Evolutionary conservation across 1,139 yeast genomes (phyloP), one percentile per base, ranked within the genome.

Genomic region (Pichia sp.): DNA sequence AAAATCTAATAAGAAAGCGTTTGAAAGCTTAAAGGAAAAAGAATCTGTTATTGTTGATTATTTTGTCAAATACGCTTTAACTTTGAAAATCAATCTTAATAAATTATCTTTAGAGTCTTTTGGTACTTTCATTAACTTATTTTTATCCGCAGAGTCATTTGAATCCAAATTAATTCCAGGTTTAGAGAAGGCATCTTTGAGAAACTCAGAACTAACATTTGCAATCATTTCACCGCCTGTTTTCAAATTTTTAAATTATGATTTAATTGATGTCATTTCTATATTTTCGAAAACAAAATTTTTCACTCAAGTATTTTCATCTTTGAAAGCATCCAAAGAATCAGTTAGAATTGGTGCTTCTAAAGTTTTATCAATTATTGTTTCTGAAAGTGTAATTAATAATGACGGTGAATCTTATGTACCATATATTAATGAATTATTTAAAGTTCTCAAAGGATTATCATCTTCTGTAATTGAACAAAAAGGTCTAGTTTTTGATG

Each of bases 161-260:
- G 65, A 62, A 16, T 56, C 62, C 0, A 48, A 58, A 4, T 55
- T 88, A 18, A 61, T 82, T 11, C 88, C 95, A 3, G 71, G 76
- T 18, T 61, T 90, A 45, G 92, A 87, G 56, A 89, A 86, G 61
- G 77, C 94, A 0, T 73, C 85, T 44, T 71, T 92, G 59, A 77
- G 97, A 63, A 80, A 96, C 3, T 85, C 97, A 0, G 97, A 89
- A 61, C 67, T 72, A 35, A 77, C 88, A 0, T 76, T 86, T 54
- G 73, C 74, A 8, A 59, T 69, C 32, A 66, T 82, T 16, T 60
- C 79, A 22, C 82, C 84, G 0, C 67, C 71, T 3, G 61, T 86
- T 24, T 68, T 80, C 45, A 48, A 57, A 3, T 62, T 70, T 32
- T 52, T 80, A 16, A 53, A 65, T 6, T 46, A 62, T 1, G 24